phyloP scores from a whole-genome alignment of 305 asterid genomes.

The Stenogyne calaminthoides region DNA sequence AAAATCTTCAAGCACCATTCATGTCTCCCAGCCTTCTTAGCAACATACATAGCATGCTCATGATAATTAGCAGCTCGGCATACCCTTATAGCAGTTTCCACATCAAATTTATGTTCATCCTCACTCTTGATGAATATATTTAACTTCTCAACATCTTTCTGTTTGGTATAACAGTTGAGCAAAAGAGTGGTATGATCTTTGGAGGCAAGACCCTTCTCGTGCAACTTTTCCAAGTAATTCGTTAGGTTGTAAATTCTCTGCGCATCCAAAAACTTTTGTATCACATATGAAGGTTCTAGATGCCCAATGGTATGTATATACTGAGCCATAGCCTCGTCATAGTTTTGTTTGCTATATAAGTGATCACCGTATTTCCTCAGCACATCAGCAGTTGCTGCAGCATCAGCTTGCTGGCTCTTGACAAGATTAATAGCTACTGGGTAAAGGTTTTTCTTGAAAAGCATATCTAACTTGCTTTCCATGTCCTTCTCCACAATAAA shows the following conservation, averaged over 20 bases:
- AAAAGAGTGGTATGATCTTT: slow-evolving; percentile 98
- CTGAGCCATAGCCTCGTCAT: slow-evolving; percentile 96
- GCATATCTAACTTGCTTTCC: slow-evolving; percentile 98
- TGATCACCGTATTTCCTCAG: slow-evolving; percentile 97
- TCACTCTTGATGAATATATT: slow-evolving; percentile 82
- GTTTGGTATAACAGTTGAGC: slow-evolving; percentile 92
- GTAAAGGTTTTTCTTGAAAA: slow-evolving; percentile 95
- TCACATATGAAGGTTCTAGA: slow-evolving; percentile 96
- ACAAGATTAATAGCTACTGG: slow-evolving; percentile 93
- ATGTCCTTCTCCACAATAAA: slow-evolving; percentile 93
- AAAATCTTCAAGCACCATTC: slow-evolving; percentile 95
- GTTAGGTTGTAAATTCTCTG: slow-evolving; percentile 95
- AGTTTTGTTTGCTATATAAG: slow-evolving; percentile 80
- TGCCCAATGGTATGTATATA: slow-evolving; percentile 89
- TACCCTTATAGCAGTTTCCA: slow-evolving; percentile 96
- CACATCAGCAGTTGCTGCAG: slow-evolving; percentile 95
- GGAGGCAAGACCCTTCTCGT: slow-evolving; percentile 94
- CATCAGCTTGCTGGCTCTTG: slow-evolving; percentile 98
- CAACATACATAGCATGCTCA: slow-evolving; percentile 99
- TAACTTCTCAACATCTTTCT: slow-evolving; percentile 93
- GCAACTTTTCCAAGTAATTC: slow-evolving; percentile 93
- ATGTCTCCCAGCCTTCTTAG: slow-evolving; percentile 94
- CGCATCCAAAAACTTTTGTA: slow-evolving; percentile 96
- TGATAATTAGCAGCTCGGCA: slow-evolving; percentile 98
- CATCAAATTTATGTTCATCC: slow-evolving; percentile 90